These are phyloP conservation scores for Rhodamnia argentea DNA, from an alignment of 345 rosid genomes.

Conservation along the genomic window DNA sequence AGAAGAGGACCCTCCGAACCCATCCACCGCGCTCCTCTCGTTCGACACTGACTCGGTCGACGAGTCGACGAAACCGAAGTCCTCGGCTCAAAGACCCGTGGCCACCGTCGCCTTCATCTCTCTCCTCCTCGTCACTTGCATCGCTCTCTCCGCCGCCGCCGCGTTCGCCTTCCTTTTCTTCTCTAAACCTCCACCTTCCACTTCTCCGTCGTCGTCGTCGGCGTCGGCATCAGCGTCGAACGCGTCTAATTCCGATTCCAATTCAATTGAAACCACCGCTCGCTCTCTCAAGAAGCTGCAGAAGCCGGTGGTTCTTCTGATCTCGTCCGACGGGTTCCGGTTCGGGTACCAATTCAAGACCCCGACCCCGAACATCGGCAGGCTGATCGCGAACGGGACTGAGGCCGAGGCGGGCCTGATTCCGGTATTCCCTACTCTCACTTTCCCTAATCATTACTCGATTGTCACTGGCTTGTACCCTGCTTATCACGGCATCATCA, in stretches of 20 bases:
- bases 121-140: slow-evolving; percentile 19
- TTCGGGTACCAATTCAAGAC: slow-evolving; percentile 93
- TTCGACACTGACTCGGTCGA: slow-evolving; percentile 19
- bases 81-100: slow-evolving; percentile 9
- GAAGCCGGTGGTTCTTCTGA: slow-evolving; percentile 59
- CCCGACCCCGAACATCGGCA: slow-evolving; percentile 52
- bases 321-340: slow-evolving; percentile 91
- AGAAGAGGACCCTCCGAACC: slow-evolving; percentile 38
- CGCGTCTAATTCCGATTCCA: not conserved
- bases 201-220: not conserved
- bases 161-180: slow-evolving; percentile 55
- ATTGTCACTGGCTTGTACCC: slow-evolving; percentile 94
- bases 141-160: not conserved
- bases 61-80: not conserved
- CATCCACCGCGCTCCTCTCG: slow-evolving; percentile 52
- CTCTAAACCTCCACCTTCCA: slow-evolving; percentile 10
- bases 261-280: slow-evolving; percentile 6
- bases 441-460: slow-evolving; percentile 92
- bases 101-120: slow-evolving; percentile 37
- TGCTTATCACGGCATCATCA: slow-evolving; percentile 69
- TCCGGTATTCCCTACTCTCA: slow-evolving; percentile 80
- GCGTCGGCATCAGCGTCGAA: slow-evolving; percentile 4
- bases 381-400: slow-evolving; percentile 70
- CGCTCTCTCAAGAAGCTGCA: slow-evolving; percentile 57
- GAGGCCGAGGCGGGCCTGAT: slow-evolving; percentile 83